phyloP scores from a whole-genome alignment of 2,329 filamentous ascomycete species.

The Pestalotiopsis fici region DNA sequence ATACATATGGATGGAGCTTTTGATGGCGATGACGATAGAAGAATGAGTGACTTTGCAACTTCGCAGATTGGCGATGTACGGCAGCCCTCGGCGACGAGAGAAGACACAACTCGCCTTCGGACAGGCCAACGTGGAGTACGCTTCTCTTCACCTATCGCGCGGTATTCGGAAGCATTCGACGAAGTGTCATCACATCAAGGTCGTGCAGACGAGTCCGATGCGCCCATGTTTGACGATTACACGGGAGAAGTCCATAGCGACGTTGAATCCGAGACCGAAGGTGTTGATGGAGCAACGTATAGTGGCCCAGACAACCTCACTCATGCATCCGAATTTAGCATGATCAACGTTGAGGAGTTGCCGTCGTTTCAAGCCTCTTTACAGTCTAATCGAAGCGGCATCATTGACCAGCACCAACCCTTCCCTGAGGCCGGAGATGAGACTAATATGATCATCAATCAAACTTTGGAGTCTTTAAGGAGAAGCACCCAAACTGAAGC shows the following conservation, averaged over 20 bases:
- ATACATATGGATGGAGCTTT: constrained; percentile 3
- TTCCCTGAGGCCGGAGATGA: constrained; percentile 54
- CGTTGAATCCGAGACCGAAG: constrained; percentile 21
- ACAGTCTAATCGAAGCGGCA: constrained; percentile 39
- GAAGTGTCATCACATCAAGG: constrained; percentile 7
- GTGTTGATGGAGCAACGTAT: constrained; percentile 16
- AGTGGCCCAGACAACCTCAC: constrained; percentile 35
- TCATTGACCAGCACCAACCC: constrained; percentile 23
- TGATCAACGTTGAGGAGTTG: constrained; percentile 59
- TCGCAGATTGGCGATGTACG: neutral
- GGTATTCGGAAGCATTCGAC: constrained; percentile 2
- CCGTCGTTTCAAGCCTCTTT: constrained; percentile 44
- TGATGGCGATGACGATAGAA: neutral
- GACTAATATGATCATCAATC: constrained; percentile 58
- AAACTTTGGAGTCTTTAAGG: constrained; percentile 52
- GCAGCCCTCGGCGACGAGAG: neutral
- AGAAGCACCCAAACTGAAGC: constrained; percentile 29
- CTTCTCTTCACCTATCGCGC: neutral
- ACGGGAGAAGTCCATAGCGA: constrained; percentile 28
- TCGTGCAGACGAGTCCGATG: constrained; percentile 16
- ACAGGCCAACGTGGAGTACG: neutral
- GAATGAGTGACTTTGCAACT: neutral
- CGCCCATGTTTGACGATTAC: constrained; percentile 21
- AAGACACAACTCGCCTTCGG: neutral
- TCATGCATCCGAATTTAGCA: constrained; percentile 54